Conservation (phyloP, 495 filamentous ascomycete genomes). For the Oidiodendron maius region DNA sequence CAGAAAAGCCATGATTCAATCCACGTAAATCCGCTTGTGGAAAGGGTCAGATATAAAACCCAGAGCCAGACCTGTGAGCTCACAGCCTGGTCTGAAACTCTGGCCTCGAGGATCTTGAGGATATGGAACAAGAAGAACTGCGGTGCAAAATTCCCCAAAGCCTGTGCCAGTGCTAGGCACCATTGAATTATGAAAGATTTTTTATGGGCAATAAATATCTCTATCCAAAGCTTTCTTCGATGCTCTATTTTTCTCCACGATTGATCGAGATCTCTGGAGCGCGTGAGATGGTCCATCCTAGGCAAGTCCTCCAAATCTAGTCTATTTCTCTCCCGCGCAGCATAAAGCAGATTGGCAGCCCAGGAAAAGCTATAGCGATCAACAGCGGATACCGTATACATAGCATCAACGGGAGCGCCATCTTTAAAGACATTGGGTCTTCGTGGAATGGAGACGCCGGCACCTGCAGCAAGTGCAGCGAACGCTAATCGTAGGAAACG, state of each 20-base stretch:
- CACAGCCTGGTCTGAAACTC: constrained; percentile 30
- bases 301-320: constrained; percentile 58
- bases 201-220: constrained; percentile 50
- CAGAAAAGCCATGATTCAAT: constrained; percentile 59
- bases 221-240: constrained; percentile 54
- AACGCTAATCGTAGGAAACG: constrained; percentile 32
- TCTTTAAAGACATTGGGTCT: constrained; percentile 58
- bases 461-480: constrained; percentile 23
- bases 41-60: constrained; percentile 55
- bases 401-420: constrained; percentile 56
- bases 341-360: constrained; percentile 46
- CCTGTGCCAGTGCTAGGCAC: constrained; percentile 42
- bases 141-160: constrained; percentile 59
- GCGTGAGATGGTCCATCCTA: constrained; percentile 44
- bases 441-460: constrained; percentile 50
- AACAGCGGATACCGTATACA: constrained; percentile 54
- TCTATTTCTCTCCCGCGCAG: constrained; percentile 43
- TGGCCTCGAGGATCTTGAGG: constrained; percentile 53
- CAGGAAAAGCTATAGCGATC: constrained; percentile 61
- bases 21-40: constrained; percentile 49
- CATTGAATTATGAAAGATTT: constrained; percentile 47
- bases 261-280: constrained; percentile 38
- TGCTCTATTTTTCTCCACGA: constrained; percentile 44
- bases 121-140: constrained; percentile 64
- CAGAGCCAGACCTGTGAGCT: constrained; percentile 56